Evolutionary conservation across 2,329 filamentous ascomycete species (phyloP), one percentile per base, ranked within the genome.

Genomic region (Nannizzia gypsea): DNA sequence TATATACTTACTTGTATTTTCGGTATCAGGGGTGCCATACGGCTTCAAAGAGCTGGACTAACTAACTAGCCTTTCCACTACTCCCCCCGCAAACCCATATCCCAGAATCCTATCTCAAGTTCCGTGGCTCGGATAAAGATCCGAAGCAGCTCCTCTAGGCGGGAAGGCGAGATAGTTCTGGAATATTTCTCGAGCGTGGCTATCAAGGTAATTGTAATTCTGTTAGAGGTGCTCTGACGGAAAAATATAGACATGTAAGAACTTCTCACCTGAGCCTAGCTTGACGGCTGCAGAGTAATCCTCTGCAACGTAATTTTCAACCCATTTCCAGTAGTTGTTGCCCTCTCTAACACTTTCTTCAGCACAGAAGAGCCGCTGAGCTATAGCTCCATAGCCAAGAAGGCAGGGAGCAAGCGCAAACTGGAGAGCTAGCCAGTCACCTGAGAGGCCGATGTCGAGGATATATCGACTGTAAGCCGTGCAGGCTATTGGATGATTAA

Each of bases 321-420:
- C 89, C 92, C 92, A 97, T 52, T 84, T 81, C 86, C 88, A 93
- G 75, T 95, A 97, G 17, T 75, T 78, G 70, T 92, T 95, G 0
- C 78, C 83, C 11, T 86, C 78, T 42, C 79, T 78, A 56, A 76
- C 67, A 38, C 84, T 87, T n/a, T 76, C 77, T 56, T 80, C 74
- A 63, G 88, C 84, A 13, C 77, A 77, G 66, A 84, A 79, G 2
- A 96, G 78, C 67, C 89, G 81, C 67, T 80, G 80, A 4, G 89
- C 92, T 62, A 95, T 88, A 60, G 83, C 83, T 8, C 86, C 86
- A 71, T 97, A 96, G 46, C 92, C 92, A n/a, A 96, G 81, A 34
- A 96, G 78, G 70, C 92, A 96, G 0, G 92, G 90, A 13, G 91
- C 84, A 59, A 96, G 79, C 3, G 89, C 86, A 63, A 96, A 78